phyloP scores from a whole-genome alignment of 176 grass and related monocot species.

The Metroxylon sagu region DNA sequence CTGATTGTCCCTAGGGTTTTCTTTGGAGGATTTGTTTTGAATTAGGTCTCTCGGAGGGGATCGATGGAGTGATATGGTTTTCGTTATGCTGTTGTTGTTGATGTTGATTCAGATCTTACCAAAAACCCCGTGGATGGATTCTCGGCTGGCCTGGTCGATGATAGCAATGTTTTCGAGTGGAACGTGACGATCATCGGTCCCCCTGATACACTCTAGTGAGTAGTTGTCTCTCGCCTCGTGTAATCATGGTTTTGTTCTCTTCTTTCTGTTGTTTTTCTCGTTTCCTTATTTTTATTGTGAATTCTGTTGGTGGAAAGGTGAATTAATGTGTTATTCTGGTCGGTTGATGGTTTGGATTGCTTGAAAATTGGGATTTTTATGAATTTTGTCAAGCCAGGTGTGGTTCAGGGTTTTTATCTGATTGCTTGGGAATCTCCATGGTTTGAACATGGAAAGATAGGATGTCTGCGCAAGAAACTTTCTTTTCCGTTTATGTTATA shows the following conservation, averaged over 20 bases:
- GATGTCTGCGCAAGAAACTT: too few relatives aligned
- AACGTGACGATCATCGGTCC: conserved; percentile 97
- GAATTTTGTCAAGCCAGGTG: too few relatives aligned
- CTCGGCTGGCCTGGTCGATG: conserved; percentile 78
- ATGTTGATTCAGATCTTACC: conserved; percentile 49
- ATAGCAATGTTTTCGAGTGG: conserved; percentile 84
- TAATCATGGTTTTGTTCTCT: conserved; percentile 9
- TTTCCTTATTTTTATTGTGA: conserved; percentile 1
- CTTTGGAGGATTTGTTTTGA: too few relatives aligned
- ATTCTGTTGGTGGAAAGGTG: neutral
- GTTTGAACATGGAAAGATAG: too few relatives aligned
- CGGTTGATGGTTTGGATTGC: too few relatives aligned
- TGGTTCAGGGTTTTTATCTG: too few relatives aligned
- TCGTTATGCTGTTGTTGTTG: neutral
- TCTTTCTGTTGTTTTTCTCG: neutral
- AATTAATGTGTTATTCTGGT: too few relatives aligned
- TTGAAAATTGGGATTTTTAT: too few relatives aligned
- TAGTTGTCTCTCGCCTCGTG: neutral
- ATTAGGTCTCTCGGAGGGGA: too few relatives aligned
- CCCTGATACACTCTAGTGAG: conserved; percentile 94
- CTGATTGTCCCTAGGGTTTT: neutral
- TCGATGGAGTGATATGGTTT: neutral
- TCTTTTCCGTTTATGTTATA: too few relatives aligned
- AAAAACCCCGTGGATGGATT: conserved; percentile 84
- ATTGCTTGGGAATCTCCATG: too few relatives aligned